These are phyloP conservation scores for Glomus cerebriforme DNA, from an alignment of 192 early-diverging fungal species.

Conservation along the genomic window DNA sequence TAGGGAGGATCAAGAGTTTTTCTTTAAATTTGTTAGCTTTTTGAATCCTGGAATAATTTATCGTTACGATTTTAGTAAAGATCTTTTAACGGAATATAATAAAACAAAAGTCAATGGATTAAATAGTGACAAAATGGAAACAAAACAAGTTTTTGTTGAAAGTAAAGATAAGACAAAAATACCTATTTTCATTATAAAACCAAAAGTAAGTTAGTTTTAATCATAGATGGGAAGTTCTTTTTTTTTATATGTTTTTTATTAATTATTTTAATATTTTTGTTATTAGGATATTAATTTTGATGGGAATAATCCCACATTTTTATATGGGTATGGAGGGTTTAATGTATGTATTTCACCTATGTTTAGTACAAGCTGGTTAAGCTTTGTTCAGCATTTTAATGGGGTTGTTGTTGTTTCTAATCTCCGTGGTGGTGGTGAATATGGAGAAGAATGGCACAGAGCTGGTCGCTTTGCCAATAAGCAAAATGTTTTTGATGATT, in stretches of 20 bases:
- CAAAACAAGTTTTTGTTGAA: constrained; percentile 65
- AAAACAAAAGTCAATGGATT: constrained; percentile 53
- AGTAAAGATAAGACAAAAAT: constrained; percentile 68
- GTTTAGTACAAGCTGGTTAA: constrained; percentile 39
- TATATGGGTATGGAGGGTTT: constrained; percentile 78
- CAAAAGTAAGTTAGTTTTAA: constrained; percentile 43
- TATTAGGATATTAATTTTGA: constrained; percentile 46
- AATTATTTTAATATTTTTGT: neutral
- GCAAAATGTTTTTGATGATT: constrained; percentile 78
- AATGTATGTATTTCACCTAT: constrained; percentile 51
- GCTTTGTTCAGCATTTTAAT: constrained; percentile 56
- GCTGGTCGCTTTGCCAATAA: constrained; percentile 61
- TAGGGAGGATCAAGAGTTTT: constrained; percentile 52
- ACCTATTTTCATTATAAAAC: constrained; percentile 68
- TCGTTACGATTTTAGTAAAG: constrained; percentile 54
- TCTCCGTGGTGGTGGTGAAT: constrained; percentile 73
- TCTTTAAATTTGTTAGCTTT: constrained; percentile 59
- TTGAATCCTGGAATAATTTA: constrained; percentile 61
- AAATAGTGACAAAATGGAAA: constrained; percentile 52
- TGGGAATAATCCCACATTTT: constrained; percentile 56
- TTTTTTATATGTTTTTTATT: neutral
- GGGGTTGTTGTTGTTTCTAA: constrained; percentile 66
- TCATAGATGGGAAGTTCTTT: neutral
- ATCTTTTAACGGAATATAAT: constrained; percentile 42
- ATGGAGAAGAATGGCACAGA: constrained; percentile 55